Evolutionary conservation across 805 yeast genomes (phyloP).

Genomic region (Aciculoconidium aculeatum): DNA sequence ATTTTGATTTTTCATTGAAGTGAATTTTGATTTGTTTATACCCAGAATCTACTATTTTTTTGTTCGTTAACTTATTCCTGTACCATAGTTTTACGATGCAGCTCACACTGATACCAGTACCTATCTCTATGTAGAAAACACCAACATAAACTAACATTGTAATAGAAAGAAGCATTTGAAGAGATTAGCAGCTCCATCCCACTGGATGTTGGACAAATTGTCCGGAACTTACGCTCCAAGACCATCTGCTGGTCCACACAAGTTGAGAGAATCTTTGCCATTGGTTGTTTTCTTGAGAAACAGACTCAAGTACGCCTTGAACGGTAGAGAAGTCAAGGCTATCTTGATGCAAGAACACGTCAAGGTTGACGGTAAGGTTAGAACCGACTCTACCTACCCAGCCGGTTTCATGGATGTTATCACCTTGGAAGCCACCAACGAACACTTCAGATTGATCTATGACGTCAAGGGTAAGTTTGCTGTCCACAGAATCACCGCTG

Average conservation of each 20-base stretch:
- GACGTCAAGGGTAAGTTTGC: constrained; percentile 99
- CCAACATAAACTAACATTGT: constrained; percentile 23
- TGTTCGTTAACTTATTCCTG: no score
- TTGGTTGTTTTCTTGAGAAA: constrained; percentile 28
- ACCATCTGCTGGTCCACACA: constrained; percentile 99
- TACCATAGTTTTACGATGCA: no score
- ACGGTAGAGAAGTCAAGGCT: constrained; percentile 31
- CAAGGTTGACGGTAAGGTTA: constrained; percentile 94
- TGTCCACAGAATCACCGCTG: constrained; percentile 98
- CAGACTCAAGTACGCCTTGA: constrained; percentile 30
- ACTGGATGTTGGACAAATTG: constrained; percentile 99
- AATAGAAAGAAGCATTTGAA: constrained; percentile 94
- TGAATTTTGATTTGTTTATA: no score
- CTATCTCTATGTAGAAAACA: no score
- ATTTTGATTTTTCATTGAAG: background rate
- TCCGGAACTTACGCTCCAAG: constrained; percentile 99
- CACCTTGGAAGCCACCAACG: constrained; percentile 95
- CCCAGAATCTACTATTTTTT: no score
- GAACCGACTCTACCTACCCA: constrained; percentile 98
- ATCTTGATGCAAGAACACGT: constrained; percentile 30
- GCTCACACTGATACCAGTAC: no score
- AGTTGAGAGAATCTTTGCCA: constrained; percentile 31
- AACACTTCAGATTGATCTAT: constrained; percentile 98
- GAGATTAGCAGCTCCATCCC: constrained; percentile 99
- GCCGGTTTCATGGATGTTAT: constrained; percentile 99